Conservation (phyloP, 1,139 yeast genomes). For the Sugiyamaella xylanicola region DNA sequence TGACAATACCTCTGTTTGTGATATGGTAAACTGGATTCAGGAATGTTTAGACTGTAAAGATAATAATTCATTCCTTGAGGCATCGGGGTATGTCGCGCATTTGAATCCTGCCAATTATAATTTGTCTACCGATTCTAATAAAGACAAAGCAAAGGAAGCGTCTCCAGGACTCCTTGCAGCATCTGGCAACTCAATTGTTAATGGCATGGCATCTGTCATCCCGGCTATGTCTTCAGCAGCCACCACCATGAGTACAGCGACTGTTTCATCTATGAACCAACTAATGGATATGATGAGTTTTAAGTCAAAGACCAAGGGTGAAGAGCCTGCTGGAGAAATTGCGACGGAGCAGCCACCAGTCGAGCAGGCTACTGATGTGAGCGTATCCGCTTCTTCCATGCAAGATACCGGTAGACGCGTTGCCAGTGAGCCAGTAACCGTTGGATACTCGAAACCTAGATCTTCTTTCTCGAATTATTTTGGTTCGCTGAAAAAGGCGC, state of each 20-base stretch:
- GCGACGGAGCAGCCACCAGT: not conserved
- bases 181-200: slow-evolving; percentile 3
- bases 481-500: slow-evolving; percentile 1
- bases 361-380: not conserved
- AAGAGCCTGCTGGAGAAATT: not conserved
- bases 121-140: not conserved
- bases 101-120: slow-evolving; percentile 20
- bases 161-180: not conserved
- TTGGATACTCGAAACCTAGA: not conserved
- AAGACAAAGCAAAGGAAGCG: not conserved
- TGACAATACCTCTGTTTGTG: slow-evolving; percentile 29
- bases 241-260: slow-evolving; percentile 27
- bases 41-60: slow-evolving; percentile 35
- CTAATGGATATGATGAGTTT: slow-evolving; percentile 29
- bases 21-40: slow-evolving; percentile 34
- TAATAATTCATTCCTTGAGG: slow-evolving; percentile 33
- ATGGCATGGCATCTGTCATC: slow-evolving; percentile 15
- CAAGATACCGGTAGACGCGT: not conserved
- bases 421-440: not conserved
- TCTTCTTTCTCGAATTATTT: slow-evolving; percentile 2
- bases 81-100: slow-evolving; percentile 37
- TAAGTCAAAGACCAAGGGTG: not conserved
- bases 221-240: slow-evolving; percentile 23
- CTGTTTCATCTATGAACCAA: slow-evolving; percentile 34
- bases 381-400: too few species aligned